Conservation (phyloP, 106 monocot genomes). For the Dendrobium chrysotoxum region DNA sequence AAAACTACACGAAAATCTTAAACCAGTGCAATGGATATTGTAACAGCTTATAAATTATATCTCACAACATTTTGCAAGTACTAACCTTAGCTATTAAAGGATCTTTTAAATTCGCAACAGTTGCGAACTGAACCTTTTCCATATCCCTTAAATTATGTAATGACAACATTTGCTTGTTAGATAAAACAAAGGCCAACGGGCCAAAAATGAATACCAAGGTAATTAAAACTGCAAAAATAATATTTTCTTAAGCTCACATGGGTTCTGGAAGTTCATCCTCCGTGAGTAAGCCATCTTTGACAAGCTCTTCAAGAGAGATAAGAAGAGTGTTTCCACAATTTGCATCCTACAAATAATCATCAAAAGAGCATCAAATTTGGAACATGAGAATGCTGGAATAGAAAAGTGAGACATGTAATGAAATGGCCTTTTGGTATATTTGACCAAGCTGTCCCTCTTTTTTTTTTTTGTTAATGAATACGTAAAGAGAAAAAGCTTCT, state of each 20-base stretch:
- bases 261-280: constrained; percentile 77
- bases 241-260: constrained; percentile 43
- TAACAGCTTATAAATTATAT: neutral
- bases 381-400: neutral
- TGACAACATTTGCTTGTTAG: constrained; percentile 4
- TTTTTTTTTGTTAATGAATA: neutral
- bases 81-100: constrained; percentile 86
- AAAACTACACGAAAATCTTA: neutral
- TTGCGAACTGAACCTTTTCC: constrained; percentile 60
- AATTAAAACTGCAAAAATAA: constrained; percentile 8
- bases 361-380: neutral
- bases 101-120: constrained; percentile 72
- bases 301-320: constrained; percentile 91
- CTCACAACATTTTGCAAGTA: neutral
- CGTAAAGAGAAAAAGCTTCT: neutral
- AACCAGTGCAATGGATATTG: neutral
- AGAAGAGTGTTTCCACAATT: constrained; percentile 97
- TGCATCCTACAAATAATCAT: constrained; percentile 65
- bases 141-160: constrained; percentile 33
- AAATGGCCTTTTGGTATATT: neutral
- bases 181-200: neutral
- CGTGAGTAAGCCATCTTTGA: constrained; percentile 77
- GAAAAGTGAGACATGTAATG: neutral
- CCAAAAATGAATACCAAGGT: neutral
- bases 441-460: neutral